A percentile compares a stretch with the other conserved stretches of the same genome.
Evolutionary conservation across 345 rosid species (phyloP).

Genomic region (Linum tenue): DNA sequence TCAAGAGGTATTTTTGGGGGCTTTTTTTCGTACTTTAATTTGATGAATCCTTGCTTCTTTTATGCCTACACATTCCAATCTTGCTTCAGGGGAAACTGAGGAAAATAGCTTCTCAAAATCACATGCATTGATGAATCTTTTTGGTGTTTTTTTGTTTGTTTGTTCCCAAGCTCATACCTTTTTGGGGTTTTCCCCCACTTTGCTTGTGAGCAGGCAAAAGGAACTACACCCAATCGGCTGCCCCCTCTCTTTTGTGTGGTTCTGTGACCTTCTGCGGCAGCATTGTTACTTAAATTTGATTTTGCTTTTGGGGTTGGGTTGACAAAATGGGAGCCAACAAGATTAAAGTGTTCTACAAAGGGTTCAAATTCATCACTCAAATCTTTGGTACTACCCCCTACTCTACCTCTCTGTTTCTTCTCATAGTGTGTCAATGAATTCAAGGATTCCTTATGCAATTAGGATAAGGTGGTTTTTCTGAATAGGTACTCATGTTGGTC

Average conservation of each 20-base stretch:
- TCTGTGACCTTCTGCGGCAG: conserved; percentile 10
- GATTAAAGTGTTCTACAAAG: conserved; percentile 77
- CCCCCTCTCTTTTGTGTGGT: conserved; percentile 1
- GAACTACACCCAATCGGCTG: conserved; percentile 2
- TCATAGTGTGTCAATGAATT: neutral
- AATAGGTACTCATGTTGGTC: too few species aligned
- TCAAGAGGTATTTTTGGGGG: conserved; percentile 5
- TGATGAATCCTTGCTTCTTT: too few species aligned
- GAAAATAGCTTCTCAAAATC: conserved; percentile 12
- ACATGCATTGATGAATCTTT: too few species aligned
- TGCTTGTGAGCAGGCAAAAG: conserved; percentile 26
- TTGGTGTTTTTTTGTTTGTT: neutral
- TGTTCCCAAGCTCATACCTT: neutral
- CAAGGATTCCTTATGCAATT: neutral
- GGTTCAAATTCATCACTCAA: conserved; percentile 80
- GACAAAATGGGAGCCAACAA: conserved; percentile 47
- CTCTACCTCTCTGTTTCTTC: neutral
- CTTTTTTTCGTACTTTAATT: neutral
- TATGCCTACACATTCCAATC: conserved; percentile 23
- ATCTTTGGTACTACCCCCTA: conserved; percentile 48
- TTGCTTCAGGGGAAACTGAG: conserved; percentile 23
- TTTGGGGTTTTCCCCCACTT: conserved; percentile 3
- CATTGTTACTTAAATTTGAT: conserved; percentile 5
- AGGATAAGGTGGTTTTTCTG: neutral
- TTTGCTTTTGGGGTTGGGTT: conserved; percentile 8